Evolutionary conservation across 2,329 filamentous ascomycete species (phyloP), one percentile per base, ranked within the genome.

Genomic region (Fusarium kyushuense): DNA sequence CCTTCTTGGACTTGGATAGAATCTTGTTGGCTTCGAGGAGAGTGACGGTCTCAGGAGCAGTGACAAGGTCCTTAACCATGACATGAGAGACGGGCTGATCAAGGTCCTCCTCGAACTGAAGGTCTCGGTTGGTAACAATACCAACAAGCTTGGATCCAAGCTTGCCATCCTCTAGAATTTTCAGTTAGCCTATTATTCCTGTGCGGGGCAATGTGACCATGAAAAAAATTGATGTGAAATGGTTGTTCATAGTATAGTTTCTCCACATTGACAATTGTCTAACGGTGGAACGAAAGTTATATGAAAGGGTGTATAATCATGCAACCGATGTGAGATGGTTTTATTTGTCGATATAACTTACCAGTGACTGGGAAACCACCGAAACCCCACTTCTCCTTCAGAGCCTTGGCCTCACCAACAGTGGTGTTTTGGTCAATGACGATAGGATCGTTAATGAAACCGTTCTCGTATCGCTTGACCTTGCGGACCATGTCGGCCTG

Each of bases 241-340:
- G 67, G 65, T 70, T 67, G 62, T 64, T 82, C 79, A 77, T 78
- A 75, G 71, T 76, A 77, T 70, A 67, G 57, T 63, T 69, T 82
- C 58, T 97, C 94, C 93, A 88, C 94, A 97, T 84, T 84, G 87
- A 93, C 92, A 87, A 65, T 69, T 64, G 90, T 92, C 91, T 88
- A 90, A 87, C 93, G 93, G 96, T 95, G 95, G 96, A 99, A 99
- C 96, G 96, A 99, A 99, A 99, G 96, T 98, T 98, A 97, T 92
- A 88, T 83, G 82, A 84, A 86, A 84, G 82, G 86, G 84, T 88
- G 86, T 87, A 86, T 93, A 96, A 97, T 97, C 92, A 94, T 81
- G 78, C 74, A 82, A 83, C 78, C 76, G 62, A 36, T 29, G 52
- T 42, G 36, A 27, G 52, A 45, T 54, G 27, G 48, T 57, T 53